These are phyloP conservation scores for Phialocephala subalpina DNA, from an alignment of 2,329 filamentous ascomycete genomes.

Conservation along the genomic window DNA sequence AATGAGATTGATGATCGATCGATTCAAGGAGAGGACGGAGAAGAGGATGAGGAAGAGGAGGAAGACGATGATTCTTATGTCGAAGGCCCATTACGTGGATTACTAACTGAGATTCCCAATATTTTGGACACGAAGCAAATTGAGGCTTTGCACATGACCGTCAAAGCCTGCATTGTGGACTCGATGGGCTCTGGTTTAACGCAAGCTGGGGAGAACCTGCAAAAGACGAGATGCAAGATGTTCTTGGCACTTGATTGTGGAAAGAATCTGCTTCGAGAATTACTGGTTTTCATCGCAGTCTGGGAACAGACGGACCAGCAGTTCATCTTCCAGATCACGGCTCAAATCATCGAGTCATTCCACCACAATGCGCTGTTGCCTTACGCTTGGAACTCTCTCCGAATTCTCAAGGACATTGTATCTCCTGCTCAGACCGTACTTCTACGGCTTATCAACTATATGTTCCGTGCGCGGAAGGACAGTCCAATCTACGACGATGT, in stretches of 20 bases:
- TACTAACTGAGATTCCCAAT: slow-evolving; percentile 92
- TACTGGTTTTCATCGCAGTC: slow-evolving; percentile 94
- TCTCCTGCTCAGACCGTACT: slow-evolving; percentile 94
- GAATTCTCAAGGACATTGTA: slow-evolving; percentile 94
- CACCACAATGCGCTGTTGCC: slow-evolving; percentile 89
- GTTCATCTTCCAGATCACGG: slow-evolving; percentile 95
- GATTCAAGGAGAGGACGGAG: slow-evolving; percentile 51
- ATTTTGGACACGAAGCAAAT: slow-evolving; percentile 95
- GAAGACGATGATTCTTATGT: slow-evolving; percentile 82
- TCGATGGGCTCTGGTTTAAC: slow-evolving; percentile 76
- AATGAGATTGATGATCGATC: slow-evolving; percentile 57
- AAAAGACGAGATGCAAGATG: slow-evolving; percentile 89
- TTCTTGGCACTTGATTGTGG: slow-evolving; percentile 90
- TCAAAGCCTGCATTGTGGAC: slow-evolving; percentile 93
- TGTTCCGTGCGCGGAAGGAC: slow-evolving; percentile 71
- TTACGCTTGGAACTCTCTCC: slow-evolving; percentile 89
- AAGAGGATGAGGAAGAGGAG: slow-evolving; percentile 69
- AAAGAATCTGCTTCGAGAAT: slow-evolving; percentile 85
- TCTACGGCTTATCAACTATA: slow-evolving; percentile 87
- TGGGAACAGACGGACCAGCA: slow-evolving; percentile 96
- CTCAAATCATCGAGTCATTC: slow-evolving; percentile 93
- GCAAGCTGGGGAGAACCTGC: slow-evolving; percentile 78
- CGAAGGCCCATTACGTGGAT: slow-evolving; percentile 80
- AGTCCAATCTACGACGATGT: slow-evolving; percentile 52
- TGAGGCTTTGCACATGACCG: slow-evolving; percentile 95